A percentile compares a stretch with the other conserved stretches of the same genome.
phyloP scores from a whole-genome alignment of 164 flowering plant genomes.

The Warburgia ugandensis region DNA sequence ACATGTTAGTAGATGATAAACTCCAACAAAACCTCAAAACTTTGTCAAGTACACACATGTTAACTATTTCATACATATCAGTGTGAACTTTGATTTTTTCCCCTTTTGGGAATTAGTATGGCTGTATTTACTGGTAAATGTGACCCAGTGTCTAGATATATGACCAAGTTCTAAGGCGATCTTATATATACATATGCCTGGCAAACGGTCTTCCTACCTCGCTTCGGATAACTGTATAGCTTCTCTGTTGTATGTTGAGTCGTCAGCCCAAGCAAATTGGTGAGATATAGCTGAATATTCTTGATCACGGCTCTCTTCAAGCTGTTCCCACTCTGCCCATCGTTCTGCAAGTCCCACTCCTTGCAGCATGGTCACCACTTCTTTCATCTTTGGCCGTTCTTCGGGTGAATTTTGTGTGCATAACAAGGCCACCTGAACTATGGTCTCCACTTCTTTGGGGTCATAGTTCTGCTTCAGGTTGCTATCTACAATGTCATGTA shows the following conservation, averaged over 20 bases:
- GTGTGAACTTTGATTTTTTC: too few species aligned
- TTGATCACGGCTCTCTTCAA: constrained; percentile 42
- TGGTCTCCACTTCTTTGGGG: constrained; percentile 59
- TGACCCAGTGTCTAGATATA: too few species aligned
- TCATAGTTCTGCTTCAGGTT: constrained; percentile 44
- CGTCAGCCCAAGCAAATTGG: constrained; percentile 64
- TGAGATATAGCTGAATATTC: constrained; percentile 38
- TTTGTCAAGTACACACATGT: too few species aligned
- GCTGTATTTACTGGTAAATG: too few species aligned
- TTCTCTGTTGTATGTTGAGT: constrained; percentile 57
- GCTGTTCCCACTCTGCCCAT: constrained; percentile 78
- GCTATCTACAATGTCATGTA: constrained; percentile 60
- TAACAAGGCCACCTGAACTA: constrained; percentile 70
- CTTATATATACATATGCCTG: too few species aligned
- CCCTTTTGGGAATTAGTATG: too few species aligned
- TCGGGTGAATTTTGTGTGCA: constrained; percentile 89
- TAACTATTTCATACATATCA: too few species aligned
- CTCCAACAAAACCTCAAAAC: too few species aligned
- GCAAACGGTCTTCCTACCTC: constrained; percentile 30
- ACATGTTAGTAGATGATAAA: too few species aligned
- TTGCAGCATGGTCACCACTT: constrained; percentile 65
- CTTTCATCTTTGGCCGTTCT: constrained; percentile 75
- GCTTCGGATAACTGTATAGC: constrained; percentile 72
- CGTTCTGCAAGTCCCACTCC: constrained; percentile 63
- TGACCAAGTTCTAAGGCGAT: too few species aligned